Evolutionary conservation across 129 eudicot genomes (phyloP), one percentile per base, ranked within the genome.

Genomic region (Helianthus annuus): DNA sequence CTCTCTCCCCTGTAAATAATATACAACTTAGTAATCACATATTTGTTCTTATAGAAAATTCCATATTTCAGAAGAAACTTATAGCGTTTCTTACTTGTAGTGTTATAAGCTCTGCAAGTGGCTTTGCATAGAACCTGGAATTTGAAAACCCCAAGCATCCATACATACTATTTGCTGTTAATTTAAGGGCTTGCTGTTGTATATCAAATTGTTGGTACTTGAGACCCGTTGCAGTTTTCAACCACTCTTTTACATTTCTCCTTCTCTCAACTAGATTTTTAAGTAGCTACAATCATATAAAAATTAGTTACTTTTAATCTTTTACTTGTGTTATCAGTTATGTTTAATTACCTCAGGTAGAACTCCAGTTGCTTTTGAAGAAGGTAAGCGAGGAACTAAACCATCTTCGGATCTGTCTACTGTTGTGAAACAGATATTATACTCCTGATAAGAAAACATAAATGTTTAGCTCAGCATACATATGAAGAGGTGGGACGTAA

Each of bases 81-180:
- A 27, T 39, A 38, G 44, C 56, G 52, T 54, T 74, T 74, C 90
- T 68, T 73, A 88, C 99, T 80, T 95, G 99, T 72, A 78, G 79
- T 54, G 99, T 95, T 11, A 91, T 88, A 64, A 95, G 94, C 74
- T 95, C 99, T 39, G 99, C 99, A 34, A 95, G 91, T 27, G 99
- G 97, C 76, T 95, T 95, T 68, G 99, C 99, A 68, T 88, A 95
- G 72, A 95, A 95, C 81, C 99, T 88, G 72, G 99, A 95, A 78
- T 85, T 95, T 63, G 99, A 88, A 85, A 95, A 95, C 19, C 99
- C 99, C 60, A 95, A 80, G 80, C 99, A 95, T 63, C 99, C 99
- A 80, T 95, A 95, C 96, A 95, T 95, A 70, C 99, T 93, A 56
- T 95, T 95, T 69, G 99, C 99, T 27, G 99, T 95, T 71, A 95